Evolutionary conservation across 1,139 yeast species (phyloP).

Genomic region (Torulaspora globosa): DNA sequence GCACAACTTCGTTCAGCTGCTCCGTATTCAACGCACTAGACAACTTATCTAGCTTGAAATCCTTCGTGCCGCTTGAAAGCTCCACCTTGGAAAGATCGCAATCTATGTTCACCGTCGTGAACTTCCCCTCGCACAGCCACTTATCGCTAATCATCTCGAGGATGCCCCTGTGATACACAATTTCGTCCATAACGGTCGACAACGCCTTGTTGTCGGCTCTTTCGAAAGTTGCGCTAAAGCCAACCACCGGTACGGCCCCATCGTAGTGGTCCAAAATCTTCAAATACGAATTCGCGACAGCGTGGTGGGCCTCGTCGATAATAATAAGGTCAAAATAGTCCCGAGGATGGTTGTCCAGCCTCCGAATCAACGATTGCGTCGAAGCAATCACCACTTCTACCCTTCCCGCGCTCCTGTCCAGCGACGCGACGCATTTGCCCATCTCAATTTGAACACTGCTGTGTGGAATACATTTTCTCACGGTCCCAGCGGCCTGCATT

Average conservation of each 20-base stretch:
- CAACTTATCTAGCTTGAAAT: slow-evolving; percentile 52
- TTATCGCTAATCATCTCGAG: slow-evolving; percentile 64
- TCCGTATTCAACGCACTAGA: slow-evolving; percentile 54
- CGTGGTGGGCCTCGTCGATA: slow-evolving; percentile 92
- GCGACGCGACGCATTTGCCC: slow-evolving; percentile 46
- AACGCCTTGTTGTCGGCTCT: slow-evolving; percentile 66
- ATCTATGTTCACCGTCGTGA: slow-evolving; percentile 50
- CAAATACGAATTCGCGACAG: slow-evolving; percentile 68
- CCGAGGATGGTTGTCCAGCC: slow-evolving; percentile 57
- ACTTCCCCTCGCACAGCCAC: slow-evolving; percentile 66
- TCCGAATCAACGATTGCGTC: slow-evolving; percentile 59
- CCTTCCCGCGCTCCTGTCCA: slow-evolving; percentile 30
- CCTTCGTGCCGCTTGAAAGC: slow-evolving; percentile 40
- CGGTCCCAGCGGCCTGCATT: slow-evolving; percentile 58
- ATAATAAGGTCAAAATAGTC: slow-evolving; percentile 58
- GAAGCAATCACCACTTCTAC: slow-evolving; percentile 76
- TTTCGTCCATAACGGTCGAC: slow-evolving; percentile 60
- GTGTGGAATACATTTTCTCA: slow-evolving; percentile 48
- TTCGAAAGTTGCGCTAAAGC: slow-evolving; percentile 80
- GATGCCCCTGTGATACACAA: slow-evolving; percentile 66
- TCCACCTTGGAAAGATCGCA: slow-evolving; percentile 39
- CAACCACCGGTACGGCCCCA: slow-evolving; percentile 59
- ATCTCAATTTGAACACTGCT: slow-evolving; percentile 65
- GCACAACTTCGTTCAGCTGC: slow-evolving; percentile 52
- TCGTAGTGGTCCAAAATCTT: slow-evolving; percentile 56